Conservation (phyloP, 2,329 filamentous ascomycete species). For the Ascosphaera apis region DNA sequence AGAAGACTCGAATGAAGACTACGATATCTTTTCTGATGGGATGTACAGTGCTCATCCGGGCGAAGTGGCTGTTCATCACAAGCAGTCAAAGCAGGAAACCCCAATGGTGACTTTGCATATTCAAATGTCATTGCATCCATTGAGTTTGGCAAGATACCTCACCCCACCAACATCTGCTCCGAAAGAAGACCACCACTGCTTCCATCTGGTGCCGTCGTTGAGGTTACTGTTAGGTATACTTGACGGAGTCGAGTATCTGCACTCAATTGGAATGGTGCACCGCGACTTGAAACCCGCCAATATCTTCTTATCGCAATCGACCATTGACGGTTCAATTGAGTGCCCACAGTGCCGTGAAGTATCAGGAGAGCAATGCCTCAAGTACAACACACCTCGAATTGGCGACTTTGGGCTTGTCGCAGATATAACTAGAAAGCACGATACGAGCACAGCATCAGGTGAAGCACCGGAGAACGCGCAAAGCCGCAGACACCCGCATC, state of each 20-base stretch:
- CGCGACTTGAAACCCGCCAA: constrained; percentile 47
- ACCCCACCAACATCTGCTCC: constrained; percentile 12
- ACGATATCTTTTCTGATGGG: constrained; percentile 21
- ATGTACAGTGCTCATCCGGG: constrained; percentile 10
- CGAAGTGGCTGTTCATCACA: constrained; percentile 1
- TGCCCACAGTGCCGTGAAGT: constrained; percentile 23
- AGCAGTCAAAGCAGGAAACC: constrained; percentile 7
- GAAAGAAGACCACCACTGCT: constrained; percentile 29
- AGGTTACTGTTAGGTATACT: constrained; percentile 35
- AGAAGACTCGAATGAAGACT: constrained; percentile 5
- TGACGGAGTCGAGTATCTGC: constrained; percentile 41
- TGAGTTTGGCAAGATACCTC: constrained; percentile 37
- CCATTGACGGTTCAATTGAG: constrained; percentile 23
- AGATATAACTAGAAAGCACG: constrained; percentile 20
- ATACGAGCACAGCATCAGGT: constrained; percentile 3
- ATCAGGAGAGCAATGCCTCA: constrained; percentile 5
- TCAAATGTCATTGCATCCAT: constrained; percentile 43
- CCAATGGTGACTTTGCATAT: constrained; percentile 33
- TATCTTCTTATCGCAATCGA: constrained; percentile 34
- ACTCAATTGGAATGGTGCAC: constrained; percentile 36
- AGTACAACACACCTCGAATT: constrained; percentile 34
- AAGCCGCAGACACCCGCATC: constrained; percentile 13
- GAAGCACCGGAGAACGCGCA: constrained; percentile 7
- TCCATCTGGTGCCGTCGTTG: constrained; percentile 34
- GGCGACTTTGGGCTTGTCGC: constrained; percentile 46